A percentile compares a stretch with the other conserved stretches of the same genome.
These are phyloP conservation scores for Fomes fomentarius DNA, from an alignment of 1,284 basidiomycete genomes.

Conservation along the genomic window DNA sequence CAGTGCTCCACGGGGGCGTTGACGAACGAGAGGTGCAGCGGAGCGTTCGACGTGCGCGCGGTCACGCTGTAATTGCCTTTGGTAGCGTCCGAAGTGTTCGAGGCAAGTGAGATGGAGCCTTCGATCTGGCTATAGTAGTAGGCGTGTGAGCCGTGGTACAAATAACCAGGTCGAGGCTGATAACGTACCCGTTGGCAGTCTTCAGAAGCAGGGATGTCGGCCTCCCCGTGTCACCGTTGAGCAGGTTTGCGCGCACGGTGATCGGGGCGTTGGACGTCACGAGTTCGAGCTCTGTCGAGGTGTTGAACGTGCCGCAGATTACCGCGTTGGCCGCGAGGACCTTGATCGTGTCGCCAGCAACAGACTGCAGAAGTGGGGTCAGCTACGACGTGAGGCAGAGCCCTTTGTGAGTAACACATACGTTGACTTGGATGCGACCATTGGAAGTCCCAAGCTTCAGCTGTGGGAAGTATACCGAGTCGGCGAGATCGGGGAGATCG, in stretches of 20 bases:
- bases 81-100: slow-evolving; percentile 28
- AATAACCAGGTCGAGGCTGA: no score
- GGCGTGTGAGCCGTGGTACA: neutral
- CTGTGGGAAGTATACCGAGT: slow-evolving; percentile 24
- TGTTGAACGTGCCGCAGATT: slow-evolving; percentile 47
- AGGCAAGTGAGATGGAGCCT: slow-evolving; percentile 6
- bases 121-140: slow-evolving; percentile 4
- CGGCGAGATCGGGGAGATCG: slow-evolving; percentile 22
- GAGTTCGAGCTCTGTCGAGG: slow-evolving; percentile 38
- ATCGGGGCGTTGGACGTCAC: slow-evolving; percentile 38
- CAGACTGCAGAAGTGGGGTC: slow-evolving; percentile 3
- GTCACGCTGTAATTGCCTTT: slow-evolving; percentile 38
- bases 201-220: neutral
- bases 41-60: slow-evolving; percentile 27
- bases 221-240: neutral
- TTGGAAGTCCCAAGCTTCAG: slow-evolving; percentile 23
- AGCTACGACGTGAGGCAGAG: no score
- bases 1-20: slow-evolving; percentile 42
- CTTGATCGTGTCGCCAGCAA: slow-evolving; percentile 1
- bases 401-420: neutral
- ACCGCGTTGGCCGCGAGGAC: slow-evolving; percentile 36
- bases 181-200: slow-evolving; percentile 9
- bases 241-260: neutral
- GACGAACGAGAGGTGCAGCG: slow-evolving; percentile 37
- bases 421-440: slow-evolving; percentile 17